phyloP scores from a whole-genome alignment of 2,329 filamentous ascomycete species.

The Fusarium chuoi region DNA sequence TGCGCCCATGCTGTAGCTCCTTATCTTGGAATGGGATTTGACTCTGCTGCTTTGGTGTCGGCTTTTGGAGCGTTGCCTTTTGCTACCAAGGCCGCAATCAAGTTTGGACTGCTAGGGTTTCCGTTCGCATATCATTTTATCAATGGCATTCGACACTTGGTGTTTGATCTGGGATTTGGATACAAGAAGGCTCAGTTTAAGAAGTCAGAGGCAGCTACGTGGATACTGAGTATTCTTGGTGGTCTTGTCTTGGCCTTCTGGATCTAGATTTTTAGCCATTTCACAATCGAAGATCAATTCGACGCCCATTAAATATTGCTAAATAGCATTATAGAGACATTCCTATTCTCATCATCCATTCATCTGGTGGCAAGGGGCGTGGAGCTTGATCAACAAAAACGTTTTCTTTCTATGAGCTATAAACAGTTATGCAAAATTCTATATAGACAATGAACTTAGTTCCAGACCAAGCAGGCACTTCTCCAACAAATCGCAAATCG shows the following conservation, averaged over 20 bases:
- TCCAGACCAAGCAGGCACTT: background rate
- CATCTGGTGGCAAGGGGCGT: too few species aligned
- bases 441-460: background rate
- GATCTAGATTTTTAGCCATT: background rate
- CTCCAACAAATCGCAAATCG: background rate
- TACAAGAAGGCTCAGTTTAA: constrained; percentile 23
- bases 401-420: background rate
- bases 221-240: constrained; percentile 12
- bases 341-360: background rate
- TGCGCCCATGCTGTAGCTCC: constrained; percentile 10
- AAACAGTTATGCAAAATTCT: background rate
- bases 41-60: background rate
- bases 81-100: background rate
- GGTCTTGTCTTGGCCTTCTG: constrained; percentile 8
- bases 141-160: constrained; percentile 22
- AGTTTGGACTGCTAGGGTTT: constrained; percentile 23
- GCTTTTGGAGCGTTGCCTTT: constrained; percentile 15
- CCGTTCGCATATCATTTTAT: constrained; percentile 24
- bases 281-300: background rate
- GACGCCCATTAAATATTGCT: background rate
- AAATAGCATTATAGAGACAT: background rate
- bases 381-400: background rate
- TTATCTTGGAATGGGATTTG: constrained; percentile 9
- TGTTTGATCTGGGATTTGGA: constrained; percentile 25
- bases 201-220: constrained; percentile 19